These are phyloP conservation scores for Stemphylium beticola DNA, from an alignment of 2,329 filamentous ascomycete genomes.

Conservation along the genomic window DNA sequence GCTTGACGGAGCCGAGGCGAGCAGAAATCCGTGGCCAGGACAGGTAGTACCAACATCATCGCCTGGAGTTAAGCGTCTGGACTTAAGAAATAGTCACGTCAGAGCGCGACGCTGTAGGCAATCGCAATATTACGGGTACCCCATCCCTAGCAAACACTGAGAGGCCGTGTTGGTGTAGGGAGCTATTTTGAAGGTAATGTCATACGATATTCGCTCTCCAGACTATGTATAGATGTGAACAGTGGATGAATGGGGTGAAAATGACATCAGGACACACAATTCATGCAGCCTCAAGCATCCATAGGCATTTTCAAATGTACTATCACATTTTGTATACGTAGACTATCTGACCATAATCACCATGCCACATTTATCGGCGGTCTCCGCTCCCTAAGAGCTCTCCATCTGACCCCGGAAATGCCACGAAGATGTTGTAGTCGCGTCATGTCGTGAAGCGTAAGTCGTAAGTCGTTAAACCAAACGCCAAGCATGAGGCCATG, in stretches of 20 bases:
- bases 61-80: too few species aligned
- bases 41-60: not conserved
- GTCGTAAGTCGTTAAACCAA: not conserved
- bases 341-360: conserved; percentile 14
- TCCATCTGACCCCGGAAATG: not conserved
- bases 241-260: too few species aligned
- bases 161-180: too few species aligned
- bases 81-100: too few species aligned
- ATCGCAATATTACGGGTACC: too few species aligned
- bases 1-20: not conserved
- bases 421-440: conserved; percentile 14
- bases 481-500: not conserved
- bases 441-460: conserved; percentile 1
- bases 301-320: not conserved
- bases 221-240: too few species aligned
- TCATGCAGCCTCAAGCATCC: too few species aligned
- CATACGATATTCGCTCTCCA: too few species aligned
- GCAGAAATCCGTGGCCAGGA: not conserved
- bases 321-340: conserved; percentile 1
- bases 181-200: too few species aligned
- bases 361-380: conserved; percentile 12
- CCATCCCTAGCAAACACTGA: too few species aligned
- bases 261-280: too few species aligned
- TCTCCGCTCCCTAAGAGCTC: conserved; percentile 12
- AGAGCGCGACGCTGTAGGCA: too few species aligned